Evolutionary conservation across 2,329 filamentous ascomycete genomes (phyloP).

Genomic region (Cladobotryum protrusum): DNA sequence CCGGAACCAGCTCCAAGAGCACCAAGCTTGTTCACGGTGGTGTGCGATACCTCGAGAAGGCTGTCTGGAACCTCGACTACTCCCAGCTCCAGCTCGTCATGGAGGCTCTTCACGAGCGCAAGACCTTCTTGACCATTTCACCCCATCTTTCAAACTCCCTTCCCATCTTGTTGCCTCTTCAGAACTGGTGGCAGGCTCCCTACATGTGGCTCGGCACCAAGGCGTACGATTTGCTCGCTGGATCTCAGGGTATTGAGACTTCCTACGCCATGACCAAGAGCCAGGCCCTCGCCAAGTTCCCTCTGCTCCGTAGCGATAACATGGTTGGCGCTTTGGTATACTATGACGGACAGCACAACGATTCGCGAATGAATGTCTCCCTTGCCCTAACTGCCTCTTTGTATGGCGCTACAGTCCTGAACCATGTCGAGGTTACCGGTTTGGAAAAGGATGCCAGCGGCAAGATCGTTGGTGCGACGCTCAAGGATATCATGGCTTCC

Average conservation of each 20-base stretch:
- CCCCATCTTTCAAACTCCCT: constrained; percentile 76
- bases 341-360: constrained; percentile 83
- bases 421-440: constrained; percentile 71
- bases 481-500: constrained; percentile 52
- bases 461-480: constrained; percentile 59
- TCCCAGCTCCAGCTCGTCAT: constrained; percentile 75
- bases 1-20: constrained; percentile 79
- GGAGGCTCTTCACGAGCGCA: constrained; percentile 74
- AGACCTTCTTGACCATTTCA: constrained; percentile 77
- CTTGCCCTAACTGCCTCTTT: constrained; percentile 73
- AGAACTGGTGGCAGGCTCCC: constrained; percentile 78
- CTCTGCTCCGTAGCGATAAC: constrained; percentile 67
- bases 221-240: constrained; percentile 74
- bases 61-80: constrained; percentile 79
- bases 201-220: constrained; percentile 68
- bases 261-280: constrained; percentile 75
- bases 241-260: constrained; percentile 74
- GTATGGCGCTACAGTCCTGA: constrained; percentile 74
- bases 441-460: constrained; percentile 66
- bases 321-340: constrained; percentile 76
- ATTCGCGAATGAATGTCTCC: constrained; percentile 82
- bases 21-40: constrained; percentile 83
- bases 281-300: constrained; percentile 72
- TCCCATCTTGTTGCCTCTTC: constrained; percentile 75
- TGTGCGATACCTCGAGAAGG: constrained; percentile 80